phyloP scores from a whole-genome alignment of 495 filamentous ascomycete species.

The Hypoxylon rickii region DNA sequence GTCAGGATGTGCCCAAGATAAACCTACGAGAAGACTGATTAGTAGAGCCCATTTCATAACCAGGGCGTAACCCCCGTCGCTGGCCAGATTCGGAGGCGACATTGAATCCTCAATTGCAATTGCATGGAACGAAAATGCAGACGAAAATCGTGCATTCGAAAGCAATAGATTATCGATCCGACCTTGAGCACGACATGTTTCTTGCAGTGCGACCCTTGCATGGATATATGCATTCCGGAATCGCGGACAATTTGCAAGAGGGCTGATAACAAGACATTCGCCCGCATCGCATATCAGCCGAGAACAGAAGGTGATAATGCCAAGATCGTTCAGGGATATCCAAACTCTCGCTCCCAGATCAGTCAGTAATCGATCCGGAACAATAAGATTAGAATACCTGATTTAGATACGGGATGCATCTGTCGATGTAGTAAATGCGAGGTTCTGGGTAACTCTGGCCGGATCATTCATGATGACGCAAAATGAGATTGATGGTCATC shows the following conservation, averaged over 20 bases:
- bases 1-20: slow-evolving; percentile 26
- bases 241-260: slow-evolving; percentile 20
- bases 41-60: slow-evolving; percentile 20
- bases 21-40: slow-evolving; percentile 20
- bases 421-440: no score
- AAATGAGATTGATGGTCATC: neutral
- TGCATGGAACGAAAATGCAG: slow-evolving; percentile 5
- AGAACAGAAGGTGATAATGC: slow-evolving; percentile 36
- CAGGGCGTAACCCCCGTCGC: slow-evolving; percentile 9
- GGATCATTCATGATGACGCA: neutral
- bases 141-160: slow-evolving; percentile 16
- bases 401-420: neutral
- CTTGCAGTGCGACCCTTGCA: slow-evolving; percentile 20
- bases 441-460: no score
- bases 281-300: slow-evolving; percentile 33
- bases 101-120: slow-evolving; percentile 21
- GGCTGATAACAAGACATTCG: slow-evolving; percentile 24
- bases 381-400: neutral
- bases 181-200: slow-evolving; percentile 24
- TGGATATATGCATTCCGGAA: slow-evolving; percentile 27
- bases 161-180: slow-evolving; percentile 8
- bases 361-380: slow-evolving; percentile 8
- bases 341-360: neutral
- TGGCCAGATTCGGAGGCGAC: slow-evolving; percentile 6
- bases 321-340: slow-evolving; percentile 23